Percentiles rank a stretch among this genome's conserved stretches.
These are phyloP conservation scores for Musa schizocarpa DNA, from an alignment of 176 grass and related monocot species.

Conservation along the genomic window DNA sequence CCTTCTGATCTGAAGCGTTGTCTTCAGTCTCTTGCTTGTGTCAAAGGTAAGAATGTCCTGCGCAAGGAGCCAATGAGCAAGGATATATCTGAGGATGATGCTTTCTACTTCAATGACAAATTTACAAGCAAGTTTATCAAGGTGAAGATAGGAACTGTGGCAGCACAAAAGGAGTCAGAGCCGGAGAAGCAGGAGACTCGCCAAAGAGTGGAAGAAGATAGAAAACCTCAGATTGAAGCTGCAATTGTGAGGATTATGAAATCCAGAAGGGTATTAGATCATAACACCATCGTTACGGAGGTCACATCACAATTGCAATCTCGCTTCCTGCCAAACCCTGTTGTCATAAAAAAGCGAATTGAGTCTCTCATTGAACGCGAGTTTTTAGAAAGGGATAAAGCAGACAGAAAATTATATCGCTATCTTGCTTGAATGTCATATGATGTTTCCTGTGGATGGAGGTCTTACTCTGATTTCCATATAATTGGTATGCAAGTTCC, in stretches of 20 bases:
- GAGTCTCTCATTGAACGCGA: constrained; percentile 92
- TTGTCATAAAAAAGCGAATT: constrained; percentile 95
- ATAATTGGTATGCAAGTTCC: neutral
- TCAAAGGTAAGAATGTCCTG: constrained; percentile 95
- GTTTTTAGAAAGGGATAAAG: constrained; percentile 95
- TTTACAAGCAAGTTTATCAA: constrained; percentile 95
- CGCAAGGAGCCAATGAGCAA: constrained; percentile 97
- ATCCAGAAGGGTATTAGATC: constrained; percentile 81
- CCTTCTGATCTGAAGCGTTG: constrained; percentile 86
- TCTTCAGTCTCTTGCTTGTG: constrained; percentile 91
- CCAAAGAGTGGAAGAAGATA: constrained; percentile 92
- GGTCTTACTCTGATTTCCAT: too few species aligned
- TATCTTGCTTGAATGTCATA: constrained; percentile 60
- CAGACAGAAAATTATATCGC: constrained; percentile 91
- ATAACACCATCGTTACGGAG: constrained; percentile 88
- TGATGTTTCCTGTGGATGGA: too few species aligned
- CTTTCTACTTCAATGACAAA: constrained; percentile 91
- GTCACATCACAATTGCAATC: constrained; percentile 89
- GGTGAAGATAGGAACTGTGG: constrained; percentile 94
- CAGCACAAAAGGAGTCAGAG: constrained; percentile 87
- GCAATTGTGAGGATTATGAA: constrained; percentile 97
- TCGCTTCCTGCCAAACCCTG: constrained; percentile 86
- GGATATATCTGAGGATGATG: constrained; percentile 89
- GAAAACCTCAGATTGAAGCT: constrained; percentile 94
- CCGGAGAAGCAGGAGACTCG: constrained; percentile 94